Conservation (phyloP, 1,284 basidiomycete species). For the Agroathelia rolfsii region DNA sequence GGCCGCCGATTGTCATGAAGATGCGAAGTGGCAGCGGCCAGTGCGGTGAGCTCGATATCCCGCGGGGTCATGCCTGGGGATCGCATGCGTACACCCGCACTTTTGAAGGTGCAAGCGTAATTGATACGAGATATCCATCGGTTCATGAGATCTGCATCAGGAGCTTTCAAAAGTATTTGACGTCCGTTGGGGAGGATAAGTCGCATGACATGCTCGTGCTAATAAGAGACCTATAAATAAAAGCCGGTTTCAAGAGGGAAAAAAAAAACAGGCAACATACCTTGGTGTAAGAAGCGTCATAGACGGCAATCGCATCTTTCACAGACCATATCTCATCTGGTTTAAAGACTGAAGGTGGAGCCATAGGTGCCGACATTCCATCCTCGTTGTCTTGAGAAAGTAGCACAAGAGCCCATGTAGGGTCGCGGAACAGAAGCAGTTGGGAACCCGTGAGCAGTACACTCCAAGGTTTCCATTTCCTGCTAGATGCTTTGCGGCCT, state of each 20-base stretch:
- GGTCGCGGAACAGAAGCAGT: constrained; percentile 86
- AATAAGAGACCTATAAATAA: constrained; percentile 13
- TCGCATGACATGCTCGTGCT: constrained; percentile 72
- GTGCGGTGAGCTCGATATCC: constrained; percentile 69
- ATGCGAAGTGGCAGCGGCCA: constrained; percentile 77
- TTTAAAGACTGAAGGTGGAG: constrained; percentile 57
- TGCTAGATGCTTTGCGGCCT: constrained; percentile 63
- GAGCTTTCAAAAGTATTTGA: constrained; percentile 75
- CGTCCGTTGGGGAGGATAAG: constrained; percentile 70
- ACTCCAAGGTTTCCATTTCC: constrained; percentile 87
- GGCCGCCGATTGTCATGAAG: constrained; percentile 40
- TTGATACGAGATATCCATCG: constrained; percentile 92
- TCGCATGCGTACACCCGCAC: constrained; percentile 78
- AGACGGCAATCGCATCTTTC: constrained; percentile 70
- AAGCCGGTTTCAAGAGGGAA: no score
- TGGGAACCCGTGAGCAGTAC: constrained; percentile 87
- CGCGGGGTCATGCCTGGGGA: constrained; percentile 57
- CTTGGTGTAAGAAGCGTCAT: constrained; percentile 69
- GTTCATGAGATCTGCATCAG: constrained; percentile 71
- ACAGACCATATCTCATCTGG: constrained; percentile 86
- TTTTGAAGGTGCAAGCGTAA: constrained; percentile 89
- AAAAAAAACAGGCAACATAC: no score
- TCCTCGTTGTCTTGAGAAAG: constrained; percentile 43
- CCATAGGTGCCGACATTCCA: constrained; percentile 36
- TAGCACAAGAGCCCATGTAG: constrained; percentile 54